These are phyloP conservation scores for Aphanoascus verrucosus DNA, from an alignment of 2,329 filamentous ascomycete genomes.

Conservation along the genomic window DNA sequence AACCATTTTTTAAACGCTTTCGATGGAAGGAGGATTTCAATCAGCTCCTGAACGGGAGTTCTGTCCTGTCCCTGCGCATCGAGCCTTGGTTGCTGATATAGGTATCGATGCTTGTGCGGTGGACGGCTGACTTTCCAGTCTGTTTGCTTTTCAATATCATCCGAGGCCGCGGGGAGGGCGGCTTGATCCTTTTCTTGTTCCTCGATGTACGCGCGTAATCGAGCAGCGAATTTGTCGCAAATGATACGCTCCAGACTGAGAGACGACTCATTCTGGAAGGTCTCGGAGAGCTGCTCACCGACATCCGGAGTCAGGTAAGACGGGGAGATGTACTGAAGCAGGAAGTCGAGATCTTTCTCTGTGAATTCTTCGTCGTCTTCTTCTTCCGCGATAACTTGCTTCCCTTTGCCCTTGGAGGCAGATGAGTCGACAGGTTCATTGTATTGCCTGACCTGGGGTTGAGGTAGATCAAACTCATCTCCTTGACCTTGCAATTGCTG, in stretches of 20 bases:
- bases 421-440: slow-evolving; percentile 19
- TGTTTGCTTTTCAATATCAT: slow-evolving; percentile 48
- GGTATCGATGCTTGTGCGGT: slow-evolving; percentile 88
- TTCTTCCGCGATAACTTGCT: slow-evolving; percentile 27
- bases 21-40: slow-evolving; percentile 75
- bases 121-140: slow-evolving; percentile 70
- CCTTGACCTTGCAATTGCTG: slow-evolving; percentile 87
- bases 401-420: slow-evolving; percentile 23
- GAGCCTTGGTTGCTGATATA: slow-evolving; percentile 56
- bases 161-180: slow-evolving; percentile 34
- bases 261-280: slow-evolving; percentile 73
- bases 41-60: slow-evolving; percentile 59
- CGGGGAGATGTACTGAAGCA: slow-evolving; percentile 81
- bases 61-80: slow-evolving; percentile 28
- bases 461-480: slow-evolving; percentile 77
- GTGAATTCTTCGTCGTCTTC: slow-evolving; percentile 47
- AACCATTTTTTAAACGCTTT: slow-evolving; percentile 84
- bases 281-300: slow-evolving; percentile 65
- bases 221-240: slow-evolving; percentile 62
- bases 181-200: slow-evolving; percentile 47
- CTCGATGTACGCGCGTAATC: slow-evolving; percentile 61
- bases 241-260: slow-evolving; percentile 73
- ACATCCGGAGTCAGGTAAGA: slow-evolving; percentile 88
- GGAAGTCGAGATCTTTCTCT: slow-evolving; percentile 73
- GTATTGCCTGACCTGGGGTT: slow-evolving; percentile 46